Evolutionary conservation across 345 rosid genomes (phyloP).

Genomic region (Salix arbutifolia): DNA sequence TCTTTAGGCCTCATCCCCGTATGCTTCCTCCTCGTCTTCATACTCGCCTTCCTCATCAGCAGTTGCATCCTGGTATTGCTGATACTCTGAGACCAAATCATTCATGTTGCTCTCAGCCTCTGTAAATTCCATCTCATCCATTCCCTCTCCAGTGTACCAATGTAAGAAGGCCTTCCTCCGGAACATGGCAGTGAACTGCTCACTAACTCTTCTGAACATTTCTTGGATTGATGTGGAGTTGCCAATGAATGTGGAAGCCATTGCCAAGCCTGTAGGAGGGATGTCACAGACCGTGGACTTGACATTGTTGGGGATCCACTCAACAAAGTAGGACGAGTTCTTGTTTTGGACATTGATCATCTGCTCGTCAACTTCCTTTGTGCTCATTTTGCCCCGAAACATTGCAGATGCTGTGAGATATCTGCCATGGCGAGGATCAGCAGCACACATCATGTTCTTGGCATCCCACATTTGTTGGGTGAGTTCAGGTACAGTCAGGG

Average conservation of each 20-base stretch:
- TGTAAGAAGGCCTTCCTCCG: conserved; percentile 88
- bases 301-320: conserved; percentile 81
- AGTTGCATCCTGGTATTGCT: conserved; percentile 80
- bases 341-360: conserved; percentile 84
- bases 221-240: conserved; percentile 78
- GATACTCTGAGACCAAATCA: conserved; percentile 73
- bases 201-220: conserved; percentile 82
- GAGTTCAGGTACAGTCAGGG: conserved; percentile 75
- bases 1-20: conserved; percentile 38
- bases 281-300: conserved; percentile 82
- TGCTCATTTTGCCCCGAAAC: conserved; percentile 89
- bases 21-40: conserved; percentile 49
- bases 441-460: conserved; percentile 82
- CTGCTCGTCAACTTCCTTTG: conserved; percentile 79
- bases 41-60: conserved; percentile 68
- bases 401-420: conserved; percentile 73
- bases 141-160: conserved; percentile 82
- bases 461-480: conserved; percentile 87
- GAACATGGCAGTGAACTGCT: conserved; percentile 86
- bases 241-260: conserved; percentile 75
- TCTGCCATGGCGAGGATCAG: conserved; percentile 70
- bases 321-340: conserved; percentile 78
- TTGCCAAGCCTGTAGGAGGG: conserved; percentile 68
- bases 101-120: conserved; percentile 85
- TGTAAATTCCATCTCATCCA: conserved; percentile 86